phyloP scores from a whole-genome alignment of 306 rosid species.

The Senna tora region DNA sequence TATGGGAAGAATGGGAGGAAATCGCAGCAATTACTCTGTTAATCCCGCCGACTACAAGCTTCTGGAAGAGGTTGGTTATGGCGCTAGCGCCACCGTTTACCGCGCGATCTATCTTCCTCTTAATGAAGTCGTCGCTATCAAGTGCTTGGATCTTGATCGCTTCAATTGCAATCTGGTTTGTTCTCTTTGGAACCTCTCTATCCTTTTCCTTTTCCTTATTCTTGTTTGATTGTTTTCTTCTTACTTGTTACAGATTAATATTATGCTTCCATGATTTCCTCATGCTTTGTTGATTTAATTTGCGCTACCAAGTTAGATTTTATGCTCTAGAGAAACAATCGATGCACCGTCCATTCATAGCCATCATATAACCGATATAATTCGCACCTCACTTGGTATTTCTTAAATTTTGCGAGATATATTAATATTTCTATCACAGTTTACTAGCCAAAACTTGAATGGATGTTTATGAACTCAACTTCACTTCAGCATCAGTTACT shows the following conservation, averaged over 20 bases:
- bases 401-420: neutral
- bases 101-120: constrained; percentile 82
- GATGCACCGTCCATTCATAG: neutral
- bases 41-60: constrained; percentile 75
- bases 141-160: constrained; percentile 99
- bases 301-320: neutral
- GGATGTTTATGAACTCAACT: neutral
- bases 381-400: constrained; percentile 11
- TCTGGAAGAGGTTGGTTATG: constrained; percentile 95
- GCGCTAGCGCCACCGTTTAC: constrained; percentile 93
- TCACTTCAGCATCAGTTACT: neutral
- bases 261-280: neutral
- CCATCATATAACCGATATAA: neutral
- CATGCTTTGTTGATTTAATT: neutral
- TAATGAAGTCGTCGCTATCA: constrained; percentile 85
- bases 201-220: neutral
- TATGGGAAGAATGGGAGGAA: constrained; percentile 62
- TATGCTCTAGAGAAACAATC: neutral
- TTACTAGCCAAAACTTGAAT: neutral
- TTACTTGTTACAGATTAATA: neutral
- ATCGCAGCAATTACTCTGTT: constrained; percentile 58
- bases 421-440: neutral
- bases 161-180: constrained; percentile 82
- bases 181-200: neutral
- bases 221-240: neutral